These are phyloP conservation scores for Paramyrothecium roridum DNA, from an alignment of 2,329 filamentous ascomycete genomes.

Conservation along the genomic window DNA sequence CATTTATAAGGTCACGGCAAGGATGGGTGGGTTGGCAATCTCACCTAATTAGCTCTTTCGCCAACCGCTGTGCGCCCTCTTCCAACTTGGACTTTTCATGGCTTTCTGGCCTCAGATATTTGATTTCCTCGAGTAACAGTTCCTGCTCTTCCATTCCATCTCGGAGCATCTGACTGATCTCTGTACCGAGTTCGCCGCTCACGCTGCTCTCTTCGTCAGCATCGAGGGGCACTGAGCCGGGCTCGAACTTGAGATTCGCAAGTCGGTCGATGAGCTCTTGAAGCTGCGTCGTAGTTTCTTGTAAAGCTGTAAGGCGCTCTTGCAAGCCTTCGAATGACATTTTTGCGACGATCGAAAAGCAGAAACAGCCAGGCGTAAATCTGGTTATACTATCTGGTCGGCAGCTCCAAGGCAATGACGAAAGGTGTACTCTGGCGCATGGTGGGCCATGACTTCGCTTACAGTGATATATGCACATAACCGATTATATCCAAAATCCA, in stretches of 20 bases:
- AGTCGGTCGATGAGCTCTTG: constrained; percentile 58
- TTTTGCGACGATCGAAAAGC: constrained; percentile 2
- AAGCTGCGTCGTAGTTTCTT: constrained; percentile 59
- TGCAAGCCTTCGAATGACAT: constrained; percentile 61
- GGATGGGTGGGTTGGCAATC: no score
- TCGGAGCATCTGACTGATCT: constrained; percentile 76
- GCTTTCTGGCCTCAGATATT: constrained; percentile 57
- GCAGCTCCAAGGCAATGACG: neutral
- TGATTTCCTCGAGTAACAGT: constrained; percentile 72
- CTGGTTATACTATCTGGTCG: no score
- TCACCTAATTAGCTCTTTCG: constrained; percentile 69
- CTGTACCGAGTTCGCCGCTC: constrained; percentile 70
- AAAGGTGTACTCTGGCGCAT: neutral
- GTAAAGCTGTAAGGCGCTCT: constrained; percentile 56
- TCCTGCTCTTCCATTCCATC: constrained; percentile 83
- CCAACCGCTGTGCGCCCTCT: constrained; percentile 64
- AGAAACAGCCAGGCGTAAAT: neutral
- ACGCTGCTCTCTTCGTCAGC: constrained; percentile 48
- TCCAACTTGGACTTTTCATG: constrained; percentile 63
- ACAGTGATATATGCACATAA: neutral
- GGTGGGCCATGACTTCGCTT: neutral
- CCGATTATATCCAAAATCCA: neutral
- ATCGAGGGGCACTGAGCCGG: constrained; percentile 52
- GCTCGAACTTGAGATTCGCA: constrained; percentile 54
- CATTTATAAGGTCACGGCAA: neutral